Evolutionary conservation across 2,329 filamentous ascomycete genomes (phyloP), one percentile per base, ranked within the genome.

Genomic region (Ophiostoma pallidulum): DNA sequence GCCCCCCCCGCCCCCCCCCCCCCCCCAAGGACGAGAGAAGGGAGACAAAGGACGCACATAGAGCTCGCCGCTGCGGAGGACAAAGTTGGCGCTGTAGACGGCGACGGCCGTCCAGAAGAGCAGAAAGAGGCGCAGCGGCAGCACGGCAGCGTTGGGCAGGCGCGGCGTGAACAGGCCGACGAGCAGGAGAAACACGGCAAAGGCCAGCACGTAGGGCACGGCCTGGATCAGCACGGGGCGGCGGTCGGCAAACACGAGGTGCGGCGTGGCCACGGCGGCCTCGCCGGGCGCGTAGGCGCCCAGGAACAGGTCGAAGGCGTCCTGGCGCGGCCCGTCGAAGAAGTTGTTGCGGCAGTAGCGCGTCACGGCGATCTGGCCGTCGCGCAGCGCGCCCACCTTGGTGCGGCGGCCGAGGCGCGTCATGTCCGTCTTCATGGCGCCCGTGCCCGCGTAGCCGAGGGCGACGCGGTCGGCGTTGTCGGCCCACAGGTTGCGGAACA

Each of bases 401-500:
- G 92, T 98, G 46, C 94, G 80, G 59, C 86, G 81, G 42, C 91
- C 94, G 2, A 88, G 88, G n/a, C 92, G 83, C 3, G 92, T 98
- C 58, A 97, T 88, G 63, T 98, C 94, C 0, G 92, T 98, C 75
- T 98, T 98, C 70, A 98, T 79, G 44, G 92, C 92, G 3, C 92
- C 94, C 0, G 94, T 98, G 47, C 92, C 92, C 1, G 92, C 92
- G 66, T 98, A 98, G 0, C 88, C 83, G 56, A 80, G 84, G 16
- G 90, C 94, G 29, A 98, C 90, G 20, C 94, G 84, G 63, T 98
- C 92, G 48, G 94, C 92, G 60, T 98, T 98, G 67, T 98, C 92
- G 26, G 92, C 92, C 92, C 92, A 98, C 14, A 97, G 74, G 65
- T 97, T 97, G 56, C 92, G 87, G 78, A 97, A 98, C 50, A 97